These are phyloP conservation scores for Cercospora zeina DNA, from an alignment of 2,329 filamentous ascomycete species.

Conservation along the genomic window DNA sequence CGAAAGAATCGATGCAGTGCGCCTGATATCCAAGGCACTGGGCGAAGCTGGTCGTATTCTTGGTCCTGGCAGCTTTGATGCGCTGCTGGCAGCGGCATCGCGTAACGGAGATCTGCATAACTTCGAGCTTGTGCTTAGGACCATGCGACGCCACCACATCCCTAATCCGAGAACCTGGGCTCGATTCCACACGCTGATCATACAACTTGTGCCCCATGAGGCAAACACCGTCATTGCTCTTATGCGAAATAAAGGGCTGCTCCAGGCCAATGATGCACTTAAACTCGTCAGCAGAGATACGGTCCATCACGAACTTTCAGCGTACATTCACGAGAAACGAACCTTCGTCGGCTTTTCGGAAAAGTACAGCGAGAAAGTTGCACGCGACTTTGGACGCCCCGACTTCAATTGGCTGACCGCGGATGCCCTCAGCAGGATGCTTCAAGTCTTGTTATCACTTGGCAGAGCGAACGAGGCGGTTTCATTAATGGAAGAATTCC, in stretches of 20 bases:
- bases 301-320: conserved; percentile 22
- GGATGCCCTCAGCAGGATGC: conserved; percentile 31
- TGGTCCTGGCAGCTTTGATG: conserved; percentile 28
- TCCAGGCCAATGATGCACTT: conserved; percentile 22
- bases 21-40: conserved; percentile 26
- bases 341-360: conserved; percentile 26
- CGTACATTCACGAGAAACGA: conserved; percentile 23
- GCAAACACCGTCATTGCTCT: conserved; percentile 20
- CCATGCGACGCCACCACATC: conserved; percentile 31
- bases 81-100: conserved; percentile 31
- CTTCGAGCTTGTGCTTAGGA: conserved; percentile 31
- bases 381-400: conserved; percentile 6
- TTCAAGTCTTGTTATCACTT: conserved; percentile 26
- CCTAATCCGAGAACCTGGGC: conserved; percentile 34
- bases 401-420: conserved; percentile 33
- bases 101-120: conserved; percentile 32
- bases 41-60: conserved; percentile 25
- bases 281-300: conserved; percentile 18
- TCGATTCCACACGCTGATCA: conserved; percentile 30
- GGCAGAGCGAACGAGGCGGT: conserved; percentile 31
- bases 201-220: conserved; percentile 18
- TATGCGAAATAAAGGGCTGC: conserved; percentile 34
- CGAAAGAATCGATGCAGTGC: conserved; percentile 25
- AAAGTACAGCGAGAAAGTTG: conserved; percentile 25
- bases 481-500: conserved; percentile 26